phyloP scores from a whole-genome alignment of 2,329 filamentous ascomycete genomes.

The Daldinia eschscholtzii region DNA sequence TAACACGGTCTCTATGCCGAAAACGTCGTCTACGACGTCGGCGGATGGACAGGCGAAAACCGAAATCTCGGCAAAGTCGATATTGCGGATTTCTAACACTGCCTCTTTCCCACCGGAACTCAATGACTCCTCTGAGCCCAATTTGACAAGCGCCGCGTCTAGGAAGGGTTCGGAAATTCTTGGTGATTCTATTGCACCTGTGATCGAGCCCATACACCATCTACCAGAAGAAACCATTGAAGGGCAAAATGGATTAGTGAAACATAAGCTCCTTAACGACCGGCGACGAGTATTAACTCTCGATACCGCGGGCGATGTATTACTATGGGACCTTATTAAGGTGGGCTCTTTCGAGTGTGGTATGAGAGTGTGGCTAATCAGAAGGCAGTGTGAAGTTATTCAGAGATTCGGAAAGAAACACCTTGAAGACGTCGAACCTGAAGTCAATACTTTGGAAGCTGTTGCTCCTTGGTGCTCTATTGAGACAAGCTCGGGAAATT shows the following conservation, averaged over 20 bases:
- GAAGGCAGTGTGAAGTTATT: slow-evolving; percentile 80
- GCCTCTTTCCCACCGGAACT: slow-evolving; percentile 76
- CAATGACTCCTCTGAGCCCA: slow-evolving; percentile 66
- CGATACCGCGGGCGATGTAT: slow-evolving; percentile 93
- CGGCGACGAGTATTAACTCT: slow-evolving; percentile 88
- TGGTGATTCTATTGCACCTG: slow-evolving; percentile 61
- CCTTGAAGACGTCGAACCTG: slow-evolving; percentile 88
- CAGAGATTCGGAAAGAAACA: slow-evolving; percentile 95
- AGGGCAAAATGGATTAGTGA: slow-evolving; percentile 94
- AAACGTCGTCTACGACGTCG: slow-evolving; percentile 53
- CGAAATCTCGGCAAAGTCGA: slow-evolving; percentile 80
- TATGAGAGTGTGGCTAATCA: slow-evolving; percentile 36
- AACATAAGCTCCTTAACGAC: slow-evolving; percentile 92
- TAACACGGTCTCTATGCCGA: slow-evolving; percentile 56
- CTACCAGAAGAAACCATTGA: slow-evolving; percentile 86
- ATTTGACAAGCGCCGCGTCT: slow-evolving; percentile 57
- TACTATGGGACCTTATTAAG: slow-evolving; percentile 93
- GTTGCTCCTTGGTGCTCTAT: slow-evolving; percentile 97
- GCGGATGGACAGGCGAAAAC: slow-evolving; percentile 61
- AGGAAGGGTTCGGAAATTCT: slow-evolving; percentile 71
- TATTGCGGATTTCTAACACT: slow-evolving; percentile 87
- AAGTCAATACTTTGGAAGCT: slow-evolving; percentile 88
- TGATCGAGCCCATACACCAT: slow-evolving; percentile 73
- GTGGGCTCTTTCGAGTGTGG: slow-evolving; percentile 60
- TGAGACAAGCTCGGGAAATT: slow-evolving; percentile 89